Base-by-base conservation (phyloP, 805 yeast species). In the Metschnikowia baotianmanensis region DNA sequence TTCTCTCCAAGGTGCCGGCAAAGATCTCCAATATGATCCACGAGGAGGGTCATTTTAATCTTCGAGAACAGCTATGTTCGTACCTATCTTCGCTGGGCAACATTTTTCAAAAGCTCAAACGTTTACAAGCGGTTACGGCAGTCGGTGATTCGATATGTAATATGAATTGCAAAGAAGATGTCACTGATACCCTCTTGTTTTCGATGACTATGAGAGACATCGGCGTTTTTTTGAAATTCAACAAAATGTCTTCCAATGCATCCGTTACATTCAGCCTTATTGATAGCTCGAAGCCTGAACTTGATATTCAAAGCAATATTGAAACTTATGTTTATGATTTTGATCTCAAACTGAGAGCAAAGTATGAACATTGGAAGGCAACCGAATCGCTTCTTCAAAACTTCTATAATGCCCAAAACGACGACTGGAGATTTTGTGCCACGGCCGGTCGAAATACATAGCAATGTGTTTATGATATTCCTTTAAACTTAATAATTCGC, bases 141-240 rank as follows among this genome's bases (percentile, higher is more conserved):
- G 59, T 61, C 32, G 56, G 60, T 36, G 69, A 64, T 47, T 47
- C 57, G 20, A 60, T 65, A 31, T 43, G 53, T 26, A 64, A 64
- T 42, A 40, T 64, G 19, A 53, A 61, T 1, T 55, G 63, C n/a
- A 18, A 23, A 57, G 47, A 56, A 35, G 48, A 72, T 45, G 78
- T 73, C 8, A 65, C 65, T 43, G 65, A 65, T 1, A 62, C 59
- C 22, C 50, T 77, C 20, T 60, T 67, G 6, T 53, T 66, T 16
- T 65, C 69, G 4, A 79, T 79, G 83, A 65, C 83, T 0, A 56
- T 72, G 23, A 62, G 85, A 25, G 85, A 79, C 53, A 79, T 79
- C 20, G 78, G 83, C 0, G 50, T 80, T 13, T 70, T 78, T 40
- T 48, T 76, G 15, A 66, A 67, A 32, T 23, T 22, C 12, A 15